Conservation (phyloP, 2,329 filamentous ascomycete genomes). For the Peltaster fructicola region DNA sequence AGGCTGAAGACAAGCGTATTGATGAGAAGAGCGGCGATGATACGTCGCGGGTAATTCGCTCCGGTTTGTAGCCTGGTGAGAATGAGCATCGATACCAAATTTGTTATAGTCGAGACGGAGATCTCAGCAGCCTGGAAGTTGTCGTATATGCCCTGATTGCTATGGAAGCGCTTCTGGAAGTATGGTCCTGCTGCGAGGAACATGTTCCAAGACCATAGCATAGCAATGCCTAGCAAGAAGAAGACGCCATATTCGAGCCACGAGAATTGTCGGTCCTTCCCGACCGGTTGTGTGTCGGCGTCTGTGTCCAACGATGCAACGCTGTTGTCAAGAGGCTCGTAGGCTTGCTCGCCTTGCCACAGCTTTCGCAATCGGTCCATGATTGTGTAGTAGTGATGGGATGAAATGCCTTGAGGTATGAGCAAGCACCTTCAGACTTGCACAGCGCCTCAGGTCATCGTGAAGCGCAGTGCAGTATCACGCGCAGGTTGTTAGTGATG, state of each 20-base stretch:
- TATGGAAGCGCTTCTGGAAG: conserved; percentile 66
- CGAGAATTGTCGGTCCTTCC: conserved; percentile 39
- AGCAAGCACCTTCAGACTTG: too few relatives aligned
- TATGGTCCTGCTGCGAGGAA: conserved; percentile 90
- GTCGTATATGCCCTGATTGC: conserved; percentile 50
- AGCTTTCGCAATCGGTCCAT: conserved; percentile 13
- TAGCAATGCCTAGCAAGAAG: conserved; percentile 67
- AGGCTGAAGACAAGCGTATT: conserved; percentile 63
- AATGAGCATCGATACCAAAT: conserved; percentile 56
- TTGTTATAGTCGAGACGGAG: conserved; percentile 70
- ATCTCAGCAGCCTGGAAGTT: conserved; percentile 86
- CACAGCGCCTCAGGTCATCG: too few relatives aligned
- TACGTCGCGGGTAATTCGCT: conserved; percentile 77
- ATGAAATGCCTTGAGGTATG: too few relatives aligned
- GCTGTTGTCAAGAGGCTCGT: conserved; percentile 13
- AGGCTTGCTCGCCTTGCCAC: conserved; percentile 14
- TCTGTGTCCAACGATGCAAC: too few relatives aligned
- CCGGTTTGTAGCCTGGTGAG: conserved; percentile 64
- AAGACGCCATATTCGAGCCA: conserved; percentile 80
- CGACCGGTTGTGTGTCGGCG: conserved; percentile 6
- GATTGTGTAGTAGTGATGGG: too few relatives aligned
- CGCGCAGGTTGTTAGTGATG: too few relatives aligned
- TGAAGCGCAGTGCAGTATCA: too few relatives aligned
- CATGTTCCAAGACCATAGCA: conserved; percentile 99
- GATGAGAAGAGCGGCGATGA: conserved; percentile 57